Evolutionary conservation across 306 rosid genomes (phyloP).

Genomic region (Sindora glabra): DNA sequence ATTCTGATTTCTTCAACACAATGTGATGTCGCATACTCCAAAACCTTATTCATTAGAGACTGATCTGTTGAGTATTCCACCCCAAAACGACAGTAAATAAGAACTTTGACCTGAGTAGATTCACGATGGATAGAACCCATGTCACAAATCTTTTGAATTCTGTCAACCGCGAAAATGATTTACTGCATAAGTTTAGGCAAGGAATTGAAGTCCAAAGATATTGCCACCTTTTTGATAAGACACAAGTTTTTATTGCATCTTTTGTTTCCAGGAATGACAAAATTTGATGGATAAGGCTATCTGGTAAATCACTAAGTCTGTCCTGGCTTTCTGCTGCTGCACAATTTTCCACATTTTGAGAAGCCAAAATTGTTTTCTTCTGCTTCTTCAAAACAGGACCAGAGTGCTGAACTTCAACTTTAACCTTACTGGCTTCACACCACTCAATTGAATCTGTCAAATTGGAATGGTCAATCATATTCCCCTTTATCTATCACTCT

Average conservation of each 20-base stretch:
- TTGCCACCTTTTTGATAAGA: slow-evolving; percentile 36
- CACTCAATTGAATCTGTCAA: slow-evolving; percentile 1
- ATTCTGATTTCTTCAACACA: slow-evolving; percentile 35
- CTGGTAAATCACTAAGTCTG: slow-evolving; percentile 24
- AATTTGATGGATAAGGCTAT: slow-evolving; percentile 25
- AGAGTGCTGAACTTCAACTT: neutral
- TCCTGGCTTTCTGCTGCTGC: slow-evolving; percentile 19
- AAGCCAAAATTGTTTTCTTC: neutral
- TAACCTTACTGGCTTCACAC: slow-evolving; percentile 1
- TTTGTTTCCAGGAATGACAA: slow-evolving; percentile 41
- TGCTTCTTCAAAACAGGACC: slow-evolving; percentile 22
- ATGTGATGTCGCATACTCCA: slow-evolving; percentile 28
- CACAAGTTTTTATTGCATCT: slow-evolving; percentile 27
- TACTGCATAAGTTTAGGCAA: slow-evolving; percentile 34
- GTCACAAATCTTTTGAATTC: slow-evolving; percentile 35
- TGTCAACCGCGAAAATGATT: slow-evolving; percentile 27
- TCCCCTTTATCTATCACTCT: neutral
- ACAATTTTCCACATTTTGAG: slow-evolving; percentile 9
- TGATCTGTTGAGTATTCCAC: slow-evolving; percentile 49
- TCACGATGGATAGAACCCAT: slow-evolving; percentile 35
- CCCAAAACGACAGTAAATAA: slow-evolving; percentile 30
- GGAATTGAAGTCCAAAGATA: slow-evolving; percentile 31
- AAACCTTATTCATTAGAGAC: slow-evolving; percentile 28
- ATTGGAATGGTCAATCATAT: neutral
- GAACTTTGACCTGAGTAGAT: slow-evolving; percentile 21